phyloP scores from a whole-genome alignment of 202 grass and related monocot genomes.

The Carex arenaria region DNA sequence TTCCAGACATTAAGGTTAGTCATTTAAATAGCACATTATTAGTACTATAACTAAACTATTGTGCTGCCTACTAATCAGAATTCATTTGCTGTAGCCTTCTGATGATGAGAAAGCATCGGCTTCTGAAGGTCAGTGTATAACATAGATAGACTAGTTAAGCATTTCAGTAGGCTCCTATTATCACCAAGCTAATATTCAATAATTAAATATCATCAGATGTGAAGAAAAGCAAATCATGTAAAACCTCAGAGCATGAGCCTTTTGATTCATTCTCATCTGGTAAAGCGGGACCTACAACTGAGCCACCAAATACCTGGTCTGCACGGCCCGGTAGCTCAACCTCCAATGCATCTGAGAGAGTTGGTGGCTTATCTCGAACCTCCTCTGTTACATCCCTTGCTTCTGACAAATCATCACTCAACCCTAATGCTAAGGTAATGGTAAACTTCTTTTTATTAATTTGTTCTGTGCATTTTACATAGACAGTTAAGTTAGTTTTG shows the following conservation, averaged over 20 bases:
- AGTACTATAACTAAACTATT: neutral
- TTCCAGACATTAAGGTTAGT: slow-evolving; percentile 44
- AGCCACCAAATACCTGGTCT: slow-evolving; percentile 28
- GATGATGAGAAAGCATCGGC: slow-evolving; percentile 25
- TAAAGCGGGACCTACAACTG: slow-evolving; percentile 35
- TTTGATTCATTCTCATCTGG: slow-evolving; percentile 29
- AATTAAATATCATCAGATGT: slow-evolving; percentile 7
- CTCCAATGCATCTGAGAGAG: slow-evolving; percentile 49
- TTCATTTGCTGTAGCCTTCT: slow-evolving; percentile 28
- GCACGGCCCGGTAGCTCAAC: slow-evolving; percentile 54
- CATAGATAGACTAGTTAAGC: slow-evolving; percentile 6
- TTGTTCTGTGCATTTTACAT: slow-evolving; percentile 10
- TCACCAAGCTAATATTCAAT: neutral
- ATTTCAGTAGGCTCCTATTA: neutral
- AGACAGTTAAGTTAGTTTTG: neutral
- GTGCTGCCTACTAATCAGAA: slow-evolving; percentile 3
- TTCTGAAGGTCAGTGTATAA: slow-evolving; percentile 62
- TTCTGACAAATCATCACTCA: slow-evolving; percentile 91
- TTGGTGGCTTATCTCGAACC: slow-evolving; percentile 65
- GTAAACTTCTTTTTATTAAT: neutral
- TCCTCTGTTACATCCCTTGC: slow-evolving; percentile 82
- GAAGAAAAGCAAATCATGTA: slow-evolving; percentile 39
- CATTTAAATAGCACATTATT: neutral
- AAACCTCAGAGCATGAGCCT: slow-evolving; percentile 25
- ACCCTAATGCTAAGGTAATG: slow-evolving; percentile 86